Conservation (phyloP, 2,329 filamentous ascomycete genomes). For the Paramyrothecium roridum region DNA sequence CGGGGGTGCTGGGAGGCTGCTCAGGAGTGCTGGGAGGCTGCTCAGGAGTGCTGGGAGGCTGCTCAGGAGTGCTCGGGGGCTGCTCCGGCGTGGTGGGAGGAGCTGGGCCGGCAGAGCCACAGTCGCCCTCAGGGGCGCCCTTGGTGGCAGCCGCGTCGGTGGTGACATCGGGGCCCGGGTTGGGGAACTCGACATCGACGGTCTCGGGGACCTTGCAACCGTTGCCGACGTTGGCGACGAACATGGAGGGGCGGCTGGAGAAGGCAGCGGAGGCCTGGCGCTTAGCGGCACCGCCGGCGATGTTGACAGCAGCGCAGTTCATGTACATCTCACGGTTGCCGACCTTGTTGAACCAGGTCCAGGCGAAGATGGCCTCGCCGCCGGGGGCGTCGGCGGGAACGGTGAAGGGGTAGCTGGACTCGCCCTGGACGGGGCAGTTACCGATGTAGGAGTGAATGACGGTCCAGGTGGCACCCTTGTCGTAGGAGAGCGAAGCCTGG, state of each 20-base stretch:
- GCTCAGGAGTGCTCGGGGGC: constrained; percentile 6
- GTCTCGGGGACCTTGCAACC: constrained; percentile 57
- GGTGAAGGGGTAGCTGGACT: constrained; percentile 58
- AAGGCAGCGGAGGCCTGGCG: constrained; percentile 36
- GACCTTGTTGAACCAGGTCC: constrained; percentile 75
- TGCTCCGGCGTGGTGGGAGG: constrained; percentile 4
- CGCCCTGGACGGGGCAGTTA: constrained; percentile 43
- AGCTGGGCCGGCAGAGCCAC: constrained; percentile 5
- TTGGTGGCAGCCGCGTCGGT: constrained; percentile 30
- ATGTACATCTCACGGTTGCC: constrained; percentile 86
- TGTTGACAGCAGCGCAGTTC: constrained; percentile 73
- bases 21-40: background rate
- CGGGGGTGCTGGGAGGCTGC: background rate
- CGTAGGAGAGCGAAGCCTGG: constrained; percentile 72
- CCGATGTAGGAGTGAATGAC: constrained; percentile 61
- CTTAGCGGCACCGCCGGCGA: constrained; percentile 37
- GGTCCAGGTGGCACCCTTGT: constrained; percentile 66
- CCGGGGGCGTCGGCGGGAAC: constrained; percentile 62
- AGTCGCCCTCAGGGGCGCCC: constrained; percentile 10
- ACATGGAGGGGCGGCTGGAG: constrained; percentile 60
- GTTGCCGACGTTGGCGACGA: constrained; percentile 65
- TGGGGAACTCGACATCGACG: constrained; percentile 60
- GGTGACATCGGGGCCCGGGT: constrained; percentile 57
- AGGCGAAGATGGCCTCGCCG: constrained; percentile 64
- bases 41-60: background rate